Percentiles rank a stretch among this genome's conserved stretches.
These are phyloP conservation scores for Heimioporus sp. DNA, from an alignment of 768 basidiomycete genomes.

Conservation along the genomic window DNA sequence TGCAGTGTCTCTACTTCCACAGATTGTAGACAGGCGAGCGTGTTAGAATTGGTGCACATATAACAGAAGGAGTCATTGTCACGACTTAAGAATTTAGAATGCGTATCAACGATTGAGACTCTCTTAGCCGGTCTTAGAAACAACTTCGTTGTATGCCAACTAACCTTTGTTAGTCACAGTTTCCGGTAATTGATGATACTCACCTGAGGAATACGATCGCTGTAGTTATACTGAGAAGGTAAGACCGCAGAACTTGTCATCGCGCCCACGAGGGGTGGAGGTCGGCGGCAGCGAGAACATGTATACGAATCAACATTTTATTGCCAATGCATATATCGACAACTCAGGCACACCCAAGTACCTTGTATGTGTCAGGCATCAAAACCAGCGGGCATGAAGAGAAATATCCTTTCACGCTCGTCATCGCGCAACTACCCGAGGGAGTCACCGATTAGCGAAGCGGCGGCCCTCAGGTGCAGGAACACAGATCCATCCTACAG, in stretches of 20 bases:
- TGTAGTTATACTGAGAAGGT: conserved; percentile 34
- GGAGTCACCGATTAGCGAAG: too few relatives aligned
- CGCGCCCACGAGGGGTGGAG: conserved; percentile 31
- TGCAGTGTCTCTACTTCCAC: conserved; percentile 32
- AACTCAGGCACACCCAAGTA: too few relatives aligned
- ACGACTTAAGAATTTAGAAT: background rate
- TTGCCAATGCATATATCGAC: too few relatives aligned
- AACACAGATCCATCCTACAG: too few relatives aligned
- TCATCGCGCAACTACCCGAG: too few relatives aligned
- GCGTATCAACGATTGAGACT: too few relatives aligned
- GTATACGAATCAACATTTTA: too few relatives aligned
- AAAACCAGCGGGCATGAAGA: too few relatives aligned
- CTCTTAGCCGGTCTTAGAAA: conserved; percentile 10
- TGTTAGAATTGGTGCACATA: conserved; percentile 36
- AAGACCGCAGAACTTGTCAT: conserved; percentile 33
- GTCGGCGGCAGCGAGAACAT: conserved; percentile 27
- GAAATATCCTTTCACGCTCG: too few relatives aligned
- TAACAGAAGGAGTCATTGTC: background rate
- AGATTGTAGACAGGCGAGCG: conserved; percentile 40
- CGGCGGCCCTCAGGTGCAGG: too few relatives aligned
- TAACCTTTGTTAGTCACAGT: conserved; percentile 1
- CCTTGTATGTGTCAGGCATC: too few relatives aligned
- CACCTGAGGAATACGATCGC: conserved; percentile 30
- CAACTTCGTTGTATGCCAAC: conserved; percentile 16
- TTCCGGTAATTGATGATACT: background rate